These are phyloP conservation scores for Talaromyces piceae DNA, from an alignment of 2,329 filamentous ascomycete species.

Conservation along the genomic window DNA sequence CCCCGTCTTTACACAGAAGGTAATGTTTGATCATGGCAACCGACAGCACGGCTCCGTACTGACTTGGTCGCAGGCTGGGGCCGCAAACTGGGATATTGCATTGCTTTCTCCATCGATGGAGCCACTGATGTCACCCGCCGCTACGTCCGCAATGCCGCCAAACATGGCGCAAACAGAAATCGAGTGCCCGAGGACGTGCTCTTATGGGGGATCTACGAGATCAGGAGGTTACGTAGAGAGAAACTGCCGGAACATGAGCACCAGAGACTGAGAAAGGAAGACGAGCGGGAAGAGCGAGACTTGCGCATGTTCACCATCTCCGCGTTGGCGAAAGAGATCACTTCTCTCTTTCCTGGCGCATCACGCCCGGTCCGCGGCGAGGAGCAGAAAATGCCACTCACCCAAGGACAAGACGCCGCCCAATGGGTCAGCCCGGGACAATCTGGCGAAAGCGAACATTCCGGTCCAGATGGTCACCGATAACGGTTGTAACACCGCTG, in stretches of 20 bases:
- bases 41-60: constrained; percentile 1
- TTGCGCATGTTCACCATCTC: constrained; percentile 38
- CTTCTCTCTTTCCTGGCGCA: constrained; percentile 21
- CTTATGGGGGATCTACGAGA: constrained; percentile 85
- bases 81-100: constrained; percentile 93
- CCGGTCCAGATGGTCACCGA: constrained; percentile 3
- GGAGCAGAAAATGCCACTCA: constrained; percentile 36
- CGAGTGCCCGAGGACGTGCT: constrained; percentile 83
- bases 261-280: constrained; percentile 38
- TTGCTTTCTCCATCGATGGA: constrained; percentile 90
- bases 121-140: constrained; percentile 60
- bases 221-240: constrained; percentile 71
- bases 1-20: constrained; percentile 84
- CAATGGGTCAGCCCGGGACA: constrained; percentile 26
- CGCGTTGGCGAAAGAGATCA: constrained; percentile 38
- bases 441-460: constrained; percentile 13
- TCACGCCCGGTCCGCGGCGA: constrained; percentile 32
- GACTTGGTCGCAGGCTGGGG: constrained; percentile 59
- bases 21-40: constrained; percentile 24
- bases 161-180: constrained; percentile 62
- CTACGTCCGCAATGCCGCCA: constrained; percentile 49
- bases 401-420: constrained; percentile 26
- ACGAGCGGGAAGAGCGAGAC: constrained; percentile 43
- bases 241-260: constrained; percentile 75
- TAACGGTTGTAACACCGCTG: neutral